Percentiles rank a stretch among this genome's conserved stretches.
Evolutionary conservation across 805 yeast species (phyloP).

Genomic region (Metschnikowia chrysomelidarum): DNA sequence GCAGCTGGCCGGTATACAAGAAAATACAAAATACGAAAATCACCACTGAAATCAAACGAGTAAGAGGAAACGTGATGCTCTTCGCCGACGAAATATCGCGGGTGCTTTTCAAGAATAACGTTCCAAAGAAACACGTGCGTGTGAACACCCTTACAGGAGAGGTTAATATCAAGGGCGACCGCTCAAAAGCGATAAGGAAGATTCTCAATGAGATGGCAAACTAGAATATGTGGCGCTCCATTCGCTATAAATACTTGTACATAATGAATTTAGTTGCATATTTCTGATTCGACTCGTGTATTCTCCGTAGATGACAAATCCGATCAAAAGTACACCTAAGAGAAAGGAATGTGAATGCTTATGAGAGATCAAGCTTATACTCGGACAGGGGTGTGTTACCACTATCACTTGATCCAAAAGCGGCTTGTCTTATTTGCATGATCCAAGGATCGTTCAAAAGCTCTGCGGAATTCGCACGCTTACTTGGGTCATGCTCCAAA

Average conservation of each 20-base stretch:
- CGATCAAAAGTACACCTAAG: too few species aligned
- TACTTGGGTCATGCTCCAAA: slow-evolving; percentile 76
- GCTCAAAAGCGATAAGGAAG: slow-evolving; percentile 28
- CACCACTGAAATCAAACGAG: slow-evolving; percentile 71
- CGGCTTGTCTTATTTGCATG: slow-evolving; percentile 62
- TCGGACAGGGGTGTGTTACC: slow-evolving; percentile 40
- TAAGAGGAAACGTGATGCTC: slow-evolving; percentile 64
- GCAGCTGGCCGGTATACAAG: slow-evolving; percentile 80
- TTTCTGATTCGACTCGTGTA: not conserved
- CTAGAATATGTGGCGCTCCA: too few species aligned
- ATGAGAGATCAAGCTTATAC: slow-evolving; percentile 6
- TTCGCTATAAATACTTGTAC: too few species aligned
- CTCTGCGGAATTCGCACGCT: slow-evolving; percentile 82
- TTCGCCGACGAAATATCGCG: slow-evolving; percentile 64
- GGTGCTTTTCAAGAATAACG: slow-evolving; percentile 20
- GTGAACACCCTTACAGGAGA: slow-evolving; percentile 35
- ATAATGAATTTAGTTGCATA: not conserved
- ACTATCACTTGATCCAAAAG: slow-evolving; percentile 48
- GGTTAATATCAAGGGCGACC: slow-evolving; percentile 42
- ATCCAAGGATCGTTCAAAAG: slow-evolving; percentile 90
- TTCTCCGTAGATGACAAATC: not conserved
- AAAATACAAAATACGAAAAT: slow-evolving; percentile 62
- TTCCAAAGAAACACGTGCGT: slow-evolving; percentile 33
- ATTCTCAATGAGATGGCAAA: slow-evolving; percentile 23
- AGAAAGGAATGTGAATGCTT: too few species aligned